phyloP scores from a whole-genome alignment of 495 filamentous ascomycete genomes.

The Pseudotulostoma volvatum region DNA sequence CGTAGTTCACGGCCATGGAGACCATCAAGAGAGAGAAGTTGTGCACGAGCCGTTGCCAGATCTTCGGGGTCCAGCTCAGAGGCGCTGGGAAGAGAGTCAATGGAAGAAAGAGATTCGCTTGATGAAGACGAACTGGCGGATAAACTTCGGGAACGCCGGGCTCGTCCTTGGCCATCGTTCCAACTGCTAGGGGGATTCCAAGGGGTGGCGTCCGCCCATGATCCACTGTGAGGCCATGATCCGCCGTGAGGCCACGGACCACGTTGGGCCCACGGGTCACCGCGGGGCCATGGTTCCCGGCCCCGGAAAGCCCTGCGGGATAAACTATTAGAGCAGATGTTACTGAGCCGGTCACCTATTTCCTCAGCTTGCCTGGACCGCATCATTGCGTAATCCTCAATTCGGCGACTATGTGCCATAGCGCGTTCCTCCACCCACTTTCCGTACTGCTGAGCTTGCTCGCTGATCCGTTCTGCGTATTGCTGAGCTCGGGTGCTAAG shows the following conservation, averaged over 20 bases:
- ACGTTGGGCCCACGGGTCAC: too few relatives aligned
- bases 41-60: slow-evolving; percentile 23
- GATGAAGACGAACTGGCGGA: slow-evolving; percentile 23
- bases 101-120: slow-evolving; percentile 25
- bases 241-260: too few relatives aligned
- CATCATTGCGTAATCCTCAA: slow-evolving; percentile 25
- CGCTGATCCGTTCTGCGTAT: slow-evolving; percentile 27
- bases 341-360: background rate
- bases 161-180: background rate
- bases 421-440: slow-evolving; percentile 28
- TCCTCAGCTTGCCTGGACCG: slow-evolving; percentile 14
- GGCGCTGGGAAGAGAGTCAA: slow-evolving; percentile 26
- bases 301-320: background rate
- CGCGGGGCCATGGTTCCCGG: background rate
- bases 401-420: slow-evolving; percentile 24
- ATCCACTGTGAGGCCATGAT: background rate
- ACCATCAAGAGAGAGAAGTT: slow-evolving; percentile 23
- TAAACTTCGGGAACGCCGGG: slow-evolving; percentile 14
- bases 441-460: slow-evolving; percentile 26
- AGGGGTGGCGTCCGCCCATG: background rate
- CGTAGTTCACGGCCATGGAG: slow-evolving; percentile 26
- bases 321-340: background rate
- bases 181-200: background rate
- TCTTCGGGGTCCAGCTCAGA: slow-evolving; percentile 27
- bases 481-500: slow-evolving; percentile 26